These are phyloP conservation scores for Ogataea sp. DNA, from an alignment of 805 yeast species.

Conservation along the genomic window DNA sequence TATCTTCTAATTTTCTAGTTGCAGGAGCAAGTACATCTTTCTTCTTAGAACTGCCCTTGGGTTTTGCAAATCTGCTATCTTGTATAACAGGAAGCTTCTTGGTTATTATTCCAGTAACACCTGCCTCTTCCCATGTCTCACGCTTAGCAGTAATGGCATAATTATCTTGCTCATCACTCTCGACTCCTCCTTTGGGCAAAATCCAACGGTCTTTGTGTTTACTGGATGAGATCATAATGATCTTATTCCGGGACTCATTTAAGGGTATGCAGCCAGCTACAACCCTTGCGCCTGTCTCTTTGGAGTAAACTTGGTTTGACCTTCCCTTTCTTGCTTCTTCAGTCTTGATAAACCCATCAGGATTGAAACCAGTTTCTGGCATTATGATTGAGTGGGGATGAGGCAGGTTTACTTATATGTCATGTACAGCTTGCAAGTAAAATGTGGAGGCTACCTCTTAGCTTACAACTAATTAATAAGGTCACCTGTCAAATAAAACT, in stretches of 20 bases:
- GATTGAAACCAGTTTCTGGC: background rate
- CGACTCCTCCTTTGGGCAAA: slow-evolving; percentile 94
- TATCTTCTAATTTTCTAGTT: slow-evolving; percentile 6
- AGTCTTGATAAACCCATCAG: slow-evolving; percentile 19
- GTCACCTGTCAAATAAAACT: too few species aligned
- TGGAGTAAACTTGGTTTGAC: slow-evolving; percentile 49
- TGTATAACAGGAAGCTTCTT: slow-evolving; percentile 54
- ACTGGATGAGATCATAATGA: slow-evolving; percentile 73
- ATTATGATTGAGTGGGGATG: background rate
- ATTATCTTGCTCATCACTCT: slow-evolving; percentile 59
- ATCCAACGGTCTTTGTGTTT: slow-evolving; percentile 71
- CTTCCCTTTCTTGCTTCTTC: slow-evolving; percentile 46
- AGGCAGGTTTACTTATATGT: too few species aligned
- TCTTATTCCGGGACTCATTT: slow-evolving; percentile 45
- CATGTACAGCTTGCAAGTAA: too few species aligned
- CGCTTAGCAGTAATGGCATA: slow-evolving; percentile 53
- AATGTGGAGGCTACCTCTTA: too few species aligned
- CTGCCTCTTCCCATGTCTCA: slow-evolving; percentile 98
- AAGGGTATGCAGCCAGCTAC: slow-evolving; percentile 91
- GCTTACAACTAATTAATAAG: too few species aligned
- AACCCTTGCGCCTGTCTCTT: slow-evolving; percentile 64
- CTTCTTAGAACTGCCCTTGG: too few species aligned
- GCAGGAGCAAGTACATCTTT: too few species aligned
- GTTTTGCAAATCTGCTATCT: slow-evolving; percentile 34
- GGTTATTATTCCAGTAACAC: slow-evolving; percentile 61